Percentiles rank a stretch among this genome's conserved stretches.
These are phyloP conservation scores for Apiospora marii DNA, from an alignment of 2,329 filamentous ascomycete genomes.

Conservation along the genomic window DNA sequence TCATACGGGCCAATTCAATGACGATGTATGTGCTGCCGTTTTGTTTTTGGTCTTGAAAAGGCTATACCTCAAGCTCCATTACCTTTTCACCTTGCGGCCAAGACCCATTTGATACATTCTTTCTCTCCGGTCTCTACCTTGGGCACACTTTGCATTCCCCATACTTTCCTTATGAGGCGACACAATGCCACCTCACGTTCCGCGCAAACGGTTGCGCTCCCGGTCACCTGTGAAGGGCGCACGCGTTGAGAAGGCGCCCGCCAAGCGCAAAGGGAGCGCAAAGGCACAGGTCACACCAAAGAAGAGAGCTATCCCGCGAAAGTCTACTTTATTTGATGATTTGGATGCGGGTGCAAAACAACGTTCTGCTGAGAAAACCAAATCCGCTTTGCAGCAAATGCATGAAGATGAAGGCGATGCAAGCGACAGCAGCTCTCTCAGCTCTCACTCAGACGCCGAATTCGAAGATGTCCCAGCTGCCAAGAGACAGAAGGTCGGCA, in stretches of 20 bases:
- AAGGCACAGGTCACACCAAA: conserved; percentile 36
- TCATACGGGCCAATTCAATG: conserved; percentile 4
- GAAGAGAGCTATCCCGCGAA: conserved; percentile 50
- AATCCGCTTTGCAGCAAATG: conserved; percentile 52
- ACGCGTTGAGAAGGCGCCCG: conserved; percentile 40
- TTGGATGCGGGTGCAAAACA: conserved; percentile 60
- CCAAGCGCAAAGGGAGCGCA: conserved; percentile 37
- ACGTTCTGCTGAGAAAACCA: conserved; percentile 51
- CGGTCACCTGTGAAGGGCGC: conserved; percentile 46
- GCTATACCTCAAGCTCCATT: not conserved
- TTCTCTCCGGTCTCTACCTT: not conserved
- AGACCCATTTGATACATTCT: not conserved
- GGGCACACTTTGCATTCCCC: not conserved
- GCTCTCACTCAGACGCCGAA: conserved; percentile 64
- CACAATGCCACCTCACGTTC: conserved; percentile 72
- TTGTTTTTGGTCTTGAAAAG: not conserved
- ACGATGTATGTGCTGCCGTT: not conserved
- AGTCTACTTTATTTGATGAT: conserved; percentile 67
- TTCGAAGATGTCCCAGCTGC: conserved; percentile 58
- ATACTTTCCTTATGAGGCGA: not conserved
- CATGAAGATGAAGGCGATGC: conserved; percentile 53
- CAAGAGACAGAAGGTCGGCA: conserved; percentile 50
- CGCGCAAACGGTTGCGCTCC: conserved; percentile 71
- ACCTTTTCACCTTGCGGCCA: not conserved
- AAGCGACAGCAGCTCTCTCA: conserved; percentile 55